Base-by-base conservation (phyloP, 2,329 filamentous ascomycete species). In the Fusarium irregulare region DNA sequence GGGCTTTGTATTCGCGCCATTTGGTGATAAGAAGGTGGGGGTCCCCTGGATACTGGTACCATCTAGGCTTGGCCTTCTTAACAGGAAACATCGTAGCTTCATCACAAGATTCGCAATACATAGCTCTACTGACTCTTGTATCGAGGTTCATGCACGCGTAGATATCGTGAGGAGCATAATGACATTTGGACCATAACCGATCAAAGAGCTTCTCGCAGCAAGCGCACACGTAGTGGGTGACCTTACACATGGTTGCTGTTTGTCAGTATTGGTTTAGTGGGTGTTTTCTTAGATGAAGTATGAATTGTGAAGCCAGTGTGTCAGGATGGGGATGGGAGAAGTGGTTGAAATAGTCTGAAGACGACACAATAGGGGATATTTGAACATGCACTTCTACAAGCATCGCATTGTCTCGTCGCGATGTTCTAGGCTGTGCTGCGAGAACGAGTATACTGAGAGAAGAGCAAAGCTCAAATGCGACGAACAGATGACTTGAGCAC, bases 341-440 rank as follows among this genome's bases (percentile, higher is more conserved):
- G 34, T 7, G 4, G 34, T 37, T n/a, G 34, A n/a, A 2, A n/a
- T 37, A 0, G 10, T 7, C 2, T 37, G 6, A 37, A 37, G 34
- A 11, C 34, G 34, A 37, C 18, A n/a, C 5, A 12, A 0, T 0
- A n/a, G 12, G 34, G 6, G 18, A 37, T 4, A 4, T 12, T 37
- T 37, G 1, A n/a, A 37, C 0, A 37, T 8, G 9, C 34, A 3
- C 34, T 34, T 18, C 34, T n/a, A 7, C 18, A n/a, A 12, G 10
- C 6, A n/a, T 12, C 18, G 1, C 0, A 1, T 37, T n/a, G 34
- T n/a, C 18, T 7, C 10, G 11, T 37, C 18, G 2, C 3, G 34
- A 37, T 37, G 34, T 37, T 37, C 34, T 37, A n/a, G 0, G 34
- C 11, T 37, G 18, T 4, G 34, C 6, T 37, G 18, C 2, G 34